phyloP scores from a whole-genome alignment of 352 stramenopile genomes.

The Globisporangium uncinulatum region DNA sequence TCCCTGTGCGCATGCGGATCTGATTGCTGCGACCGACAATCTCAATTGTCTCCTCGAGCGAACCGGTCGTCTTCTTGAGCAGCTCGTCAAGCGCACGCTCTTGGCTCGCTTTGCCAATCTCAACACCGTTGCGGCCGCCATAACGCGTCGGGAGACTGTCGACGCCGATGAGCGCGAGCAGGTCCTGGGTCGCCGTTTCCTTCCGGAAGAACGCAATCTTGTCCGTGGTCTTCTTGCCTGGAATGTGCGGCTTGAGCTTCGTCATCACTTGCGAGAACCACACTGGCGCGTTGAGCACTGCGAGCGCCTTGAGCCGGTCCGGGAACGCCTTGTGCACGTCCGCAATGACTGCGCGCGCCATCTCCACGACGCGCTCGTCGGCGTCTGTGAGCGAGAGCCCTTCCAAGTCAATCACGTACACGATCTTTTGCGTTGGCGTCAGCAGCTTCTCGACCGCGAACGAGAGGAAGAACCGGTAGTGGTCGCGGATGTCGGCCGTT shows the following conservation, averaged over 20 bases:
- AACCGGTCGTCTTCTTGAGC: conserved; percentile 60
- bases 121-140: conserved; percentile 64
- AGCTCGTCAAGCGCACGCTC: conserved; percentile 60
- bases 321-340: conserved; percentile 59
- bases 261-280: conserved; percentile 84
- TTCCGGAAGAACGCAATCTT: conserved; percentile 59
- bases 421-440: conserved; percentile 53
- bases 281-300: conserved; percentile 63
- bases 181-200: conserved; percentile 31
- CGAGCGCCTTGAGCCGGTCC: conserved; percentile 49
- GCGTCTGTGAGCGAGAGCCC: conserved; percentile 64
- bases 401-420: conserved; percentile 78
- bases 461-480: conserved; percentile 76
- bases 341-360: conserved; percentile 42
- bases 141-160: conserved; percentile 71
- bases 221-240: conserved; percentile 49
- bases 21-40: conserved; percentile 34
- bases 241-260: conserved; percentile 37
- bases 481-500: conserved; percentile 55
- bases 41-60: conserved; percentile 69
- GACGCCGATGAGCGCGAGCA: conserved; percentile 58
- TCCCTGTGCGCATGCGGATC: conserved; percentile 23
- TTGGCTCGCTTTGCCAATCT: conserved; percentile 74
- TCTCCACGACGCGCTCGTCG: conserved; percentile 65
- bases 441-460: conserved; percentile 69